These are phyloP conservation scores for Xylariaceae sp. DNA, from an alignment of 2,329 filamentous ascomycete genomes.

Conservation along the genomic window DNA sequence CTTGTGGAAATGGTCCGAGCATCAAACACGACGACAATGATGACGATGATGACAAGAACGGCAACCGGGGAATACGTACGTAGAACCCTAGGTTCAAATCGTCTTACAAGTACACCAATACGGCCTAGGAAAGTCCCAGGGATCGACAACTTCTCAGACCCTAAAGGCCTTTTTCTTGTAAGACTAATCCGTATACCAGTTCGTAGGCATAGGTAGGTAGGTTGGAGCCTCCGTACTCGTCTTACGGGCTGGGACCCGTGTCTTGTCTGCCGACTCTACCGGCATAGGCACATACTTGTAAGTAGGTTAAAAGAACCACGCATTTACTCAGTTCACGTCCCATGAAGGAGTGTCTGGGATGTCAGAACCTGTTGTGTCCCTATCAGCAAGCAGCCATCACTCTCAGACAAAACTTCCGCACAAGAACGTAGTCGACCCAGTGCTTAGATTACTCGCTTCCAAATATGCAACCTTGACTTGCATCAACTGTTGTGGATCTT, in stretches of 20 bases:
- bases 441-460: background rate
- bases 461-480: background rate
- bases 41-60: background rate
- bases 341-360: background rate
- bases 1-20: background rate
- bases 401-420: background rate
- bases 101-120: background rate
- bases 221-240: background rate
- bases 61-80: background rate
- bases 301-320: background rate
- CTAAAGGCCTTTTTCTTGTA: background rate
- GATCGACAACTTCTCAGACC: background rate
- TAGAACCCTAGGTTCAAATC: background rate
- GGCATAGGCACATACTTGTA: background rate
- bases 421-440: background rate
- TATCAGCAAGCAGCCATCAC: background rate
- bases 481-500: background rate
- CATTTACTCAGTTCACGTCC: background rate
- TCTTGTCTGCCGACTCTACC: background rate
- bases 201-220: background rate
- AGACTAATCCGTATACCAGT: background rate
- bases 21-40: background rate
- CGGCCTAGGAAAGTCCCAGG: background rate
- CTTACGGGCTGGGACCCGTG: background rate
- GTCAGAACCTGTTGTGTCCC: background rate